Percentiles rank a stretch among this genome's conserved stretches.
Conservation (phyloP, 1,284 basidiomycete genomes). For the Cutaneotrichosporon sp. region DNA sequence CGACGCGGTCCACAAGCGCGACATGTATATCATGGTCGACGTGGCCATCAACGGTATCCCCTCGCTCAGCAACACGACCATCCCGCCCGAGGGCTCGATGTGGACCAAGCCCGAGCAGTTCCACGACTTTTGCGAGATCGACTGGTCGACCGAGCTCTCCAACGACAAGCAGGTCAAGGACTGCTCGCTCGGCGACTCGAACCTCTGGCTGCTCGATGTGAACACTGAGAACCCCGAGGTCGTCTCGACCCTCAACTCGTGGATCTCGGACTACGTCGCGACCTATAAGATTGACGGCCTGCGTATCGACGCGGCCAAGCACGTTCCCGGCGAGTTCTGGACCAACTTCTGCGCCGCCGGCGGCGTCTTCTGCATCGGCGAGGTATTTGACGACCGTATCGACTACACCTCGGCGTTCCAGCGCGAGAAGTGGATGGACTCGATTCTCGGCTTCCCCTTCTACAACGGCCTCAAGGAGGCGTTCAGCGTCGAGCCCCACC, state of each 20-base stretch:
- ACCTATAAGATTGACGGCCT: slow-evolving; percentile 65
- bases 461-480: slow-evolving; percentile 66
- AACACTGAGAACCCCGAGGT: slow-evolving; percentile 68
- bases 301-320: slow-evolving; percentile 78
- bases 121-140: slow-evolving; percentile 66
- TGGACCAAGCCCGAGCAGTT: slow-evolving; percentile 55
- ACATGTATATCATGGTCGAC: slow-evolving; percentile 79
- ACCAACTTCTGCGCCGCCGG: slow-evolving; percentile 64
- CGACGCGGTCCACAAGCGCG: slow-evolving; percentile 64
- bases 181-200: slow-evolving; percentile 73
- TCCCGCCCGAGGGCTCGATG: slow-evolving; percentile 32
- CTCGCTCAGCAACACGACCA: slow-evolving; percentile 45
- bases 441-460: slow-evolving; percentile 62
- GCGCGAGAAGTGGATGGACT: slow-evolving; percentile 47
- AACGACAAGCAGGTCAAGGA: slow-evolving; percentile 67
- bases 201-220: slow-evolving; percentile 68
- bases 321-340: slow-evolving; percentile 50
- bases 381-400: slow-evolving; percentile 67
- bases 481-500: slow-evolving; percentile 59
- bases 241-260: slow-evolving; percentile 60
- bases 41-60: slow-evolving; percentile 75
- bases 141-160: slow-evolving; percentile 54
- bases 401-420: slow-evolving; percentile 47
- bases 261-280: slow-evolving; percentile 64
- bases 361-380: slow-evolving; percentile 80